Percentiles rank a stretch among this genome's conserved stretches.
Conservation (phyloP, 1,284 basidiomycete species). For the Rhodotorula glutinis region DNA sequence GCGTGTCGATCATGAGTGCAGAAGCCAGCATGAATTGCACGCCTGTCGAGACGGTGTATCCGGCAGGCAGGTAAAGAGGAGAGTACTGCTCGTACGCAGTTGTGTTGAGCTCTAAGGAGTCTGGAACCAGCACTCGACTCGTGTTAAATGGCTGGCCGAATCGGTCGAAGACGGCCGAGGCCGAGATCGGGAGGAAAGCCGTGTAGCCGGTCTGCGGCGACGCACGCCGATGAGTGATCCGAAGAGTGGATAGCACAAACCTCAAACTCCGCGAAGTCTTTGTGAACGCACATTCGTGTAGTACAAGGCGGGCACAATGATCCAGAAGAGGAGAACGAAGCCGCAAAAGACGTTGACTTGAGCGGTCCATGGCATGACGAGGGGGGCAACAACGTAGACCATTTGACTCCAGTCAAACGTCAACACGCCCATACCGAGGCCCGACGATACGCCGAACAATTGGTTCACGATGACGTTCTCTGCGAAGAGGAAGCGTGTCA, state of each 20-base stretch:
- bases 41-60: conserved; percentile 50
- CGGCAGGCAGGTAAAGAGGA: conserved; percentile 82
- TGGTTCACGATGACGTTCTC: conserved; percentile 80
- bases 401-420: conserved; percentile 97
- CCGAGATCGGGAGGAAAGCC: no score
- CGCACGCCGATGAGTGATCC: no score
- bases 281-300: conserved; percentile 79
- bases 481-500: background rate
- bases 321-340: conserved; percentile 89
- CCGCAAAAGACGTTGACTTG: conserved; percentile 82
- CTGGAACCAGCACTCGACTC: no score
- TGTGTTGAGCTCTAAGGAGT: no score
- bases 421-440: conserved; percentile 68
- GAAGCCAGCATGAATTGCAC: no score
- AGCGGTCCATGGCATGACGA: conserved; percentile 97
- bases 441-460: conserved; percentile 78
- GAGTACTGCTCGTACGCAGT: conserved; percentile 60
- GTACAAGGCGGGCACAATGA: conserved; percentile 80
- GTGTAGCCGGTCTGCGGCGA: no score
- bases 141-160: no score
- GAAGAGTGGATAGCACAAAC: no score
- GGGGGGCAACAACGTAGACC: conserved; percentile 80
- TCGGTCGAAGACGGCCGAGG: no score
- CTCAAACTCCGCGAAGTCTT: no score
- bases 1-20: no score